Evolutionary conservation across 2,329 filamentous ascomycete genomes (phyloP).

Genomic region (Aureobasidium lini): DNA sequence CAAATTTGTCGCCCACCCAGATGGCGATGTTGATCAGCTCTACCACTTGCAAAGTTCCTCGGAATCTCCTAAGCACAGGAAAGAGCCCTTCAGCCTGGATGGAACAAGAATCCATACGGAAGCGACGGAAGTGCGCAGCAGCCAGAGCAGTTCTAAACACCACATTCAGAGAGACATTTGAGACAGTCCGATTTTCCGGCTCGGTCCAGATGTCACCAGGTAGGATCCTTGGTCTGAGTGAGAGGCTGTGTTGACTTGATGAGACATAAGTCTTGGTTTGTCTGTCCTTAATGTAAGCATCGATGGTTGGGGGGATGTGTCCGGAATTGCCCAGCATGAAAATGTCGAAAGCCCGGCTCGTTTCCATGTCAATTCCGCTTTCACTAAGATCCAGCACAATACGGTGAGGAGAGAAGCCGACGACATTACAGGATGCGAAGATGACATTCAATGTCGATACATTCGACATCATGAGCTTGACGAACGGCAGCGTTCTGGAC

Average conservation of each 20-base stretch:
- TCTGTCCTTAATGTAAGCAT: neutral
- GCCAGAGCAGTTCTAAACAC: neutral
- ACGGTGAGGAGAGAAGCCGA: no score
- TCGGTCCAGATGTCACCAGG: accelerated
- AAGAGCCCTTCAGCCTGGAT: neutral
- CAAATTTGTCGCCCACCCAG: neutral
- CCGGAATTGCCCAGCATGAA: no score
- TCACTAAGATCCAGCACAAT: no score
- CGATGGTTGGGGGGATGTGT: neutral
- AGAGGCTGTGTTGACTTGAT: neutral
- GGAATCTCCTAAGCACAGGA: neutral
- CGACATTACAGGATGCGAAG: no score
- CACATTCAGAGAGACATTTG: neutral
- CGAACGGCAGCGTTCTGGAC: neutral
- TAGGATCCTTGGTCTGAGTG: neutral
- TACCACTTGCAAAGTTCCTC: neutral
- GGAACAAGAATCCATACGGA: neutral
- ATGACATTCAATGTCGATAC: no score
- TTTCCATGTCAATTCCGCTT: no score
- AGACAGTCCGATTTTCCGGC: neutral
- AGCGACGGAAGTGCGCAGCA: neutral
- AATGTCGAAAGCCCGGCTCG: no score
- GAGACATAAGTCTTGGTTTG: no score
- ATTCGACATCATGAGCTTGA: neutral
- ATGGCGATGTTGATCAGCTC: neutral